Percentiles rank a stretch among this genome's conserved stretches.
These are phyloP conservation scores for Phaeoacremonium minimum DNA, from an alignment of 2,329 filamentous ascomycete species.

Conservation along the genomic window DNA sequence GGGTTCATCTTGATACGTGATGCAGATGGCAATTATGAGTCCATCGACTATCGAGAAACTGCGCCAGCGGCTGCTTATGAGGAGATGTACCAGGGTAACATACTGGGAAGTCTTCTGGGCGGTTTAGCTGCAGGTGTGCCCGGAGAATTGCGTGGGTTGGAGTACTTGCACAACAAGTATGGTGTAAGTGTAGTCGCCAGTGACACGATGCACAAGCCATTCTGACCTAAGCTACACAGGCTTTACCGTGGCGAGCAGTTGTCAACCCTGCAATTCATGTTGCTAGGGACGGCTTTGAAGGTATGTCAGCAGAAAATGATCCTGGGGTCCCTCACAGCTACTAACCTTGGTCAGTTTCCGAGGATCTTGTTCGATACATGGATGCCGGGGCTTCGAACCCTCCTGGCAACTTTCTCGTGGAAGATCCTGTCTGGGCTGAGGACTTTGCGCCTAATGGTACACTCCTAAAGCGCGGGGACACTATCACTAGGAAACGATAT, in stretches of 20 bases:
- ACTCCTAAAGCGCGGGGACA: constrained; percentile 67
- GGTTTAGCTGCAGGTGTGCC: constrained; percentile 71
- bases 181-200: constrained; percentile 37
- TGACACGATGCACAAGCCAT: background rate
- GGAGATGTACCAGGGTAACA: constrained; percentile 79
- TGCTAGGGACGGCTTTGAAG: constrained; percentile 67
- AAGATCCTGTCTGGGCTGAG: constrained; percentile 75
- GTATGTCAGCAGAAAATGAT: constrained; percentile 17
- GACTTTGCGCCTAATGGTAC: constrained; percentile 84
- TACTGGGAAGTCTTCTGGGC: constrained; percentile 61
- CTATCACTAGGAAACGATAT: constrained; percentile 75
- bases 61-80: constrained; percentile 77
- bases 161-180: constrained; percentile 71
- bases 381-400: constrained; percentile 30
- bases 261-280: constrained; percentile 70
- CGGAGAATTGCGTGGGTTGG: constrained; percentile 72
- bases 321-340: background rate
- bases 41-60: constrained; percentile 85
- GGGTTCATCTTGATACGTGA: constrained; percentile 83
- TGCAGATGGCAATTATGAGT: constrained; percentile 72
- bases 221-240: constrained; percentile 19
- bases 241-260: constrained; percentile 65
- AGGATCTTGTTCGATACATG: constrained; percentile 76
- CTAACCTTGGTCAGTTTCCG: constrained; percentile 46
- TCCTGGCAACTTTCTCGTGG: constrained; percentile 59